A percentile compares a stretch with the other conserved stretches of the same genome.
Conservation (phyloP, 2,329 filamentous ascomycete genomes). For the Phaeosphaeria sp. region DNA sequence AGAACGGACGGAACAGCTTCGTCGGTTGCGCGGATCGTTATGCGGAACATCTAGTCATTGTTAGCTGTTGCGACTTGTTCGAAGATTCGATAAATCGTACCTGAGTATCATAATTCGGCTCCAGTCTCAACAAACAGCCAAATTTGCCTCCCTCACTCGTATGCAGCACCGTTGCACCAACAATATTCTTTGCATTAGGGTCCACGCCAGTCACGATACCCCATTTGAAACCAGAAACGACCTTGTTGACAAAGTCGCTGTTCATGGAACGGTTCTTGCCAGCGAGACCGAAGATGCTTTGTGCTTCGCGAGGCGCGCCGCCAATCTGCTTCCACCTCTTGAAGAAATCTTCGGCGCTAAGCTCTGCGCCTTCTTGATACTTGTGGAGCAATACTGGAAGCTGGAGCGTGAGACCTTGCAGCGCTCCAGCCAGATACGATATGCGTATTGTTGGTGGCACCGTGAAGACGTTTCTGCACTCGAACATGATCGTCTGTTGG, state of each 20-base stretch:
- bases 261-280: conserved; percentile 69
- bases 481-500: conserved; percentile 94
- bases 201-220: conserved; percentile 85
- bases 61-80: conserved; percentile 16
- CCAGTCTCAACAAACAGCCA: conserved; percentile 88
- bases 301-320: conserved; percentile 82
- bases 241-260: conserved; percentile 72
- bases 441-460: conserved; percentile 90
- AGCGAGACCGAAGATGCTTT: conserved; percentile 79
- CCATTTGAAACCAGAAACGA: conserved; percentile 88
- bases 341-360: conserved; percentile 94
- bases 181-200: conserved; percentile 90
- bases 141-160: conserved; percentile 86
- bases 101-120: conserved; percentile 91
- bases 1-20: conserved; percentile 83
- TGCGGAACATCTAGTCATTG: conserved; percentile 81
- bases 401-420: conserved; percentile 91
- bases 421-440: conserved; percentile 89
- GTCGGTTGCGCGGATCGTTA: conserved; percentile 93
- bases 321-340: conserved; percentile 99
- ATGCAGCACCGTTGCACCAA: conserved; percentile 86
- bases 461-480: conserved; percentile 79
- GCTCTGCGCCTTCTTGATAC: conserved; percentile 92
- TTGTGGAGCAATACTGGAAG: conserved; percentile 89
- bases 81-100: conserved; percentile 63